Evolutionary conservation across 176 grass and related monocot species (phyloP).

Genomic region (Triticum turgidum): DNA sequence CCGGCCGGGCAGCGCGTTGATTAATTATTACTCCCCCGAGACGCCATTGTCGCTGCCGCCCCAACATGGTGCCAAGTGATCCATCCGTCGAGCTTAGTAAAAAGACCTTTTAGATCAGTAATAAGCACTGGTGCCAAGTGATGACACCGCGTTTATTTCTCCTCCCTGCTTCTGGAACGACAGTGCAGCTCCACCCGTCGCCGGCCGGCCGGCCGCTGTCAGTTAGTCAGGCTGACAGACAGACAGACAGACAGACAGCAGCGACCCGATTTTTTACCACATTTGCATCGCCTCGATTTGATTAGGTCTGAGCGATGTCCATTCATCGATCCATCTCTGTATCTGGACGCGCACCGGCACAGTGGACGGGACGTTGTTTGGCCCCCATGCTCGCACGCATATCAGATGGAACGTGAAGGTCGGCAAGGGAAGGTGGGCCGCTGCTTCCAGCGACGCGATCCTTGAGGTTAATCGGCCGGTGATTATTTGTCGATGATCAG

Average conservation of each 20-base stretch:
- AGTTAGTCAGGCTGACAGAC: no score
- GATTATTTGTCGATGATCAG: no score
- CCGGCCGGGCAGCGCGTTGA: no score
- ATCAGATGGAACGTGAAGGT: conserved; percentile 31
- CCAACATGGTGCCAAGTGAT: no score
- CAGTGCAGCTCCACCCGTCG: conserved; percentile 29
- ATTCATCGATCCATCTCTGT: not conserved
- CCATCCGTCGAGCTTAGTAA: no score
- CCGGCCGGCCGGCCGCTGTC: not conserved
- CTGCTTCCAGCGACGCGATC: not conserved
- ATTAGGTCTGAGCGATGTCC: not conserved
- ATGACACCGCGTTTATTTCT: not conserved
- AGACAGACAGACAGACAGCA: not conserved
- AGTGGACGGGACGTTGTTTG: not conserved
- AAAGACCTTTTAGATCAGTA: no score
- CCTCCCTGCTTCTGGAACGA: not conserved
- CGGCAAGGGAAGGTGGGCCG: not conserved
- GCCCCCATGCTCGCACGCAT: not conserved
- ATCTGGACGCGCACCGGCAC: not conserved
- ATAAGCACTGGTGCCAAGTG: not conserved
- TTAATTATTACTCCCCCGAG: no score
- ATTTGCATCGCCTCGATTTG: not conserved
- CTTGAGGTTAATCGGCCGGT: no score
- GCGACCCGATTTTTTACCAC: not conserved
- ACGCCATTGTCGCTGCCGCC: no score